phyloP scores from a whole-genome alignment of 305 asterid genomes.

The Solanum chacoense region DNA sequence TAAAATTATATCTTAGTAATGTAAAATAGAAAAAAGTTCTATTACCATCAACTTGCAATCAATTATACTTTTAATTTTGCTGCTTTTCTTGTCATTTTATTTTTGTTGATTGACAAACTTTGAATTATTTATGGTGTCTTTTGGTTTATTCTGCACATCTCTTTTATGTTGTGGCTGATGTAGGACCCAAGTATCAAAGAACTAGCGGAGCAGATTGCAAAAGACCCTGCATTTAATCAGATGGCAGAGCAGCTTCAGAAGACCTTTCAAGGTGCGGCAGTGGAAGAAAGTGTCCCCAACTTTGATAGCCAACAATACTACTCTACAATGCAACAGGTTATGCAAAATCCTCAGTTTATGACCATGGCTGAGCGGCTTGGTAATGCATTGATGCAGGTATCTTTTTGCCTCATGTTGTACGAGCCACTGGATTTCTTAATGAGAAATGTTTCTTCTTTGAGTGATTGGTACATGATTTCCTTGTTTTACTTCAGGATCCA shows the following conservation, averaged over 20 bases:
- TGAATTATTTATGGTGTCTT: background rate
- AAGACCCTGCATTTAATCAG: constrained; percentile 87
- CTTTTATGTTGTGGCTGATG: constrained; percentile 5
- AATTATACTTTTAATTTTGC: background rate
- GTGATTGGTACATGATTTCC: background rate
- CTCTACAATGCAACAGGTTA: constrained; percentile 93
- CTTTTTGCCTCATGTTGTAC: background rate
- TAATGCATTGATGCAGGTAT: constrained; percentile 82
- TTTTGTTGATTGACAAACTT: background rate
- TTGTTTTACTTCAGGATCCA: constrained; percentile 54
- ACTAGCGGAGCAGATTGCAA: constrained; percentile 92
- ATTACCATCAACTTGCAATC: background rate
- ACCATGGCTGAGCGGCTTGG: constrained; percentile 96
- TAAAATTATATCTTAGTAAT: background rate
- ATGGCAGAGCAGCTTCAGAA: constrained; percentile 98
- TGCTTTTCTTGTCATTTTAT: background rate
- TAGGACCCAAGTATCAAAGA: constrained; percentile 98
- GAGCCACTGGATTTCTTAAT: background rate
- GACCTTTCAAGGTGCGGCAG: constrained; percentile 68
- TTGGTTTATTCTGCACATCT: background rate
- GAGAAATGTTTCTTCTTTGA: background rate
- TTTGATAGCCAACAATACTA: constrained; percentile 85
- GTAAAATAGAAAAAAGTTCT: background rate
- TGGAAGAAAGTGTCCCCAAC: constrained; percentile 61
- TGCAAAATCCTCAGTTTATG: constrained; percentile 97